A percentile compares a stretch with the other conserved stretches of the same genome.
Conservation (phyloP, 495 filamentous ascomycete genomes). For the Cercophora samala region DNA sequence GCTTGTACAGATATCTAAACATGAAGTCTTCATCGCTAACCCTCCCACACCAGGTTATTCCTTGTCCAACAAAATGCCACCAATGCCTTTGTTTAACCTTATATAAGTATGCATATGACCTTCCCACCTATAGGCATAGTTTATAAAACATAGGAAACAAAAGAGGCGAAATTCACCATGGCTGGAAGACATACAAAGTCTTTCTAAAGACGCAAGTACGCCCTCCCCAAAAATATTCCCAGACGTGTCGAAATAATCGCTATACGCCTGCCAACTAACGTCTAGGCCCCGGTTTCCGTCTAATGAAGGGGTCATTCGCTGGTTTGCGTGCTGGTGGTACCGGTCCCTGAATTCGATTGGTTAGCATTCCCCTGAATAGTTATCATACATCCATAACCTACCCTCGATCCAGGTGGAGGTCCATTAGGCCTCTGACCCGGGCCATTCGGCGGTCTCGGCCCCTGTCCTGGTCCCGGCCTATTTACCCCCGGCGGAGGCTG, state of each 20-base stretch:
- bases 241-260: too few relatives aligned
- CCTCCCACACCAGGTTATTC: neutral
- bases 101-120: too few relatives aligned
- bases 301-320: slow-evolving; percentile 44
- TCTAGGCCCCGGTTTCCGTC: slow-evolving; percentile 32
- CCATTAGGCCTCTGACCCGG: neutral
- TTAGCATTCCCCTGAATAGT: neutral
- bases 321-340: slow-evolving; percentile 33
- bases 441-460: neutral
- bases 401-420: neutral
- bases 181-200: too few relatives aligned
- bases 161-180: neutral
- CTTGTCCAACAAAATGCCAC: neutral
- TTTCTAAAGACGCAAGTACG: too few relatives aligned
- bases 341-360: slow-evolving; percentile 22
- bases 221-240: too few relatives aligned
- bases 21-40: neutral
- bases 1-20: neutral
- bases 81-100: too few relatives aligned
- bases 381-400: neutral
- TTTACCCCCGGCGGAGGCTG: slow-evolving; percentile 5
- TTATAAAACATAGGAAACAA: neutral
- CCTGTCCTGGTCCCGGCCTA: neutral
- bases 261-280: neutral
- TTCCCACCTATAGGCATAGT: too few relatives aligned